Evolutionary conservation across 148 eudicot genomes (phyloP), one percentile per base, ranked within the genome.

Genomic region (Euryodendron excelsum): DNA sequence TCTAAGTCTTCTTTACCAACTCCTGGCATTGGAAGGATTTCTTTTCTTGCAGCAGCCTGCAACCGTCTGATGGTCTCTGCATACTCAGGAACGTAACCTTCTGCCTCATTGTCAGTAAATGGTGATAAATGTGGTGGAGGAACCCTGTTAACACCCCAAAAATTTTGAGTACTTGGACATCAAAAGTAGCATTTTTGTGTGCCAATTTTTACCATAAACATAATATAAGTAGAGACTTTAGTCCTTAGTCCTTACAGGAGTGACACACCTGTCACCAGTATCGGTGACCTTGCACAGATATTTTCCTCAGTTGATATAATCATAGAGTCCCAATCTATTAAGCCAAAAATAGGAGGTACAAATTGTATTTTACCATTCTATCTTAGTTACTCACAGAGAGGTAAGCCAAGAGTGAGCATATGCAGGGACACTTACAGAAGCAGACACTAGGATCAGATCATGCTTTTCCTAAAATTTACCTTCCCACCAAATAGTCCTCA

Each of bases 41-140:
- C 88, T 63, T 89, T 88, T 72, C 80, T 93, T 56, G 87, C 93
- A 79, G 93, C 98, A 78, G 94, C 94, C 84, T 93, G 92, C 44
- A 96, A 84, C 71, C 83, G 82, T 62, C 88, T 88, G 72, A 96
- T 89, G 78, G 91, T 92, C 78, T 90, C 90, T 7, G 99, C 99
- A 84, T 91, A 91, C 75, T 91, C 99, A 41, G 99, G 99, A 73
- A 84, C 82, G 68, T 93, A 91, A 50, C 93, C 98, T 79, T 88
- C 98, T 36, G 87, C 94, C 34, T 88, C 94, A 82, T 96, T 89
- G 82, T 93, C 97, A 80, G 93, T 93, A 83, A 96, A 96, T 15
- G 99, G 99, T 50, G 99, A 96, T 72, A 96, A 86, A 82, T 96
- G 99, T 41, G 99, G 99, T 18, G 99, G 99, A 58, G 93, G 94